A percentile compares a stretch with the other conserved stretches of the same genome.
Conservation (phyloP, 169 alveolate genomes). For the Eimeria tenella region DNA sequence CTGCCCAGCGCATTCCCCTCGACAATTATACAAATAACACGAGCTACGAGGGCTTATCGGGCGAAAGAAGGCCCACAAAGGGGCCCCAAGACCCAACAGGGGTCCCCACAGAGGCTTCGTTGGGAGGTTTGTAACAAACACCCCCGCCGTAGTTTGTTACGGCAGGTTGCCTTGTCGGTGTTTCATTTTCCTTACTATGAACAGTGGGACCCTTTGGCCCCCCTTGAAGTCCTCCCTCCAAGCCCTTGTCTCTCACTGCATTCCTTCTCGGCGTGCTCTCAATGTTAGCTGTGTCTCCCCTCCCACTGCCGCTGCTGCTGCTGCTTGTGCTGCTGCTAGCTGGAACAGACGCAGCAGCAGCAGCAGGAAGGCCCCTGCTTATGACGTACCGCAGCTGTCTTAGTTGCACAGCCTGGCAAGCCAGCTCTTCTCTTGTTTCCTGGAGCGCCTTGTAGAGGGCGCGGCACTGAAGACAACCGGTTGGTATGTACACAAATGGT, state of each 20-base stretch:
- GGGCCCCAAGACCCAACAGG: neutral
- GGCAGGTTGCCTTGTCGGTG: neutral
- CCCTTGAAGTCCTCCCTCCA: neutral
- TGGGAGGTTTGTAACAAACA: constrained; percentile 22
- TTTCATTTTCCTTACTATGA: neutral
- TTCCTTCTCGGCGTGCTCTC: constrained; percentile 25
- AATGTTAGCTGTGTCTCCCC: neutral
- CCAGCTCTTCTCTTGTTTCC: constrained; percentile 23
- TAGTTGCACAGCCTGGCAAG: constrained; percentile 24
- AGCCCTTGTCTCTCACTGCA: neutral
- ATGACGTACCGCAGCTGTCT: constrained; percentile 42
- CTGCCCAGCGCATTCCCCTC: too few species aligned
- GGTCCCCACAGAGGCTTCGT: neutral
- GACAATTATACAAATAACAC: too few species aligned
- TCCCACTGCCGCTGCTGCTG: constrained; percentile 43
- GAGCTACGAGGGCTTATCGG: too few species aligned
- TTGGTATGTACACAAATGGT: constrained; percentile 9
- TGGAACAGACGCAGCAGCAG: constrained; percentile 29
- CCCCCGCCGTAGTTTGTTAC: neutral
- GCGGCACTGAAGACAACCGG: constrained; percentile 37
- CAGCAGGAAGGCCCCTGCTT: constrained; percentile 35
- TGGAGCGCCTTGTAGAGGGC: neutral
- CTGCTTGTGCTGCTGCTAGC: constrained; percentile 11
- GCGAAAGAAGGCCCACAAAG: neutral
- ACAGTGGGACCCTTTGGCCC: neutral